Base-by-base conservation (phyloP, 352 stramenopile species). In the Phytophthora colocasiae region DNA sequence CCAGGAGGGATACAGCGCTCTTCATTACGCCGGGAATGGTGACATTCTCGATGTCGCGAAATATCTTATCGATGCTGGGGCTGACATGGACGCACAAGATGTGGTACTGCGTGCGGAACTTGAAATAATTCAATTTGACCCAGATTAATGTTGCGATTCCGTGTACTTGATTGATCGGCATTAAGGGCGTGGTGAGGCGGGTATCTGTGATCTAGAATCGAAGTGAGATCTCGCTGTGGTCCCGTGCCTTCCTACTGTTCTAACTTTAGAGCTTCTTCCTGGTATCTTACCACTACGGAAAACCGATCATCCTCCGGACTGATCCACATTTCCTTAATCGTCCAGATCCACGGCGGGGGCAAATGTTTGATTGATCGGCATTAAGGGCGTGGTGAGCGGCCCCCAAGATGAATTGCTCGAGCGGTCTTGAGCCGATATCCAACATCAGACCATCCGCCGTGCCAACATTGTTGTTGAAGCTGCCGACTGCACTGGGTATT, bases 1-100 rank as follows among this genome's bases (percentile, higher is more conserved):
- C 17, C 22, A 77, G 69, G 69, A 77, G 15, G 53, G 48, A 17
- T 58, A 50, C 29, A 64, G 26, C 1, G 60, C 63, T 19, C 45
- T 73, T 11, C 63, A 73, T 15, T 66, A 63, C 10, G 54, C 34
- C n/a, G 58, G 53, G 14, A 64, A 54, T 32, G 51, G 58, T 29
- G 64, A 70, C 15, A 52, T 53, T 11, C 51, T 61, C 27, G 69
- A 61, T 8, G 31, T 73, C 15, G 54, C 54, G 14, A 69, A 39
- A 52, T 5, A 58, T 12, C 17, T 76, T 17, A 15, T 73, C 4
- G 48, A 63, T 4, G 9, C 12, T 26, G 63, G 47, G 0, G 63
- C 50, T 2, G 27, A 47, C n/a, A 48, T 73, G 0, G 54, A 76
- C 34, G 43, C 41, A 4, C 32, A 52, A 36, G 54, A 76, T 19